Conservation (phyloP, 1,284 basidiomycete species). For the Rugosomyces carneus region DNA sequence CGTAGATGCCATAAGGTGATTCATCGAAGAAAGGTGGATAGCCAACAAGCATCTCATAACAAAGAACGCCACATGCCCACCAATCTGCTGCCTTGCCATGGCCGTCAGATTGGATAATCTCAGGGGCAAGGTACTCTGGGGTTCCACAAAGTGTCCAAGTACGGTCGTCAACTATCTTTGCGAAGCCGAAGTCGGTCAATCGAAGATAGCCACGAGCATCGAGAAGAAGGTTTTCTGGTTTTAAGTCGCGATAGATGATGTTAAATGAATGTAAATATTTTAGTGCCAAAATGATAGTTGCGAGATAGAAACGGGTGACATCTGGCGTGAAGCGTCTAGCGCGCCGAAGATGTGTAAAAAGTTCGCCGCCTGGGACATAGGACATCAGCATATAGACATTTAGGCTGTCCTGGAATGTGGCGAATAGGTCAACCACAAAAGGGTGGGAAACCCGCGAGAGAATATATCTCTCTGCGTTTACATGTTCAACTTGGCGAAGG, state of each 20-base stretch:
- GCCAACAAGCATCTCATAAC: constrained; percentile 97
- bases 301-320: constrained; percentile 98
- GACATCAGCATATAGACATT: constrained; percentile 99
- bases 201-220: constrained; percentile 95
- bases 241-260: constrained; percentile 98
- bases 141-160: constrained; percentile 99
- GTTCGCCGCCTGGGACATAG: constrained; percentile 95
- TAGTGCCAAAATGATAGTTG: constrained; percentile 92
- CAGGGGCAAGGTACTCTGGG: constrained; percentile 93
- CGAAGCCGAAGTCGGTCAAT: constrained; percentile 97
- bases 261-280: constrained; percentile 97
- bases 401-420: constrained; percentile 92
- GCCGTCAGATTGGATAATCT: constrained; percentile 94
- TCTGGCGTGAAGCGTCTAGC: constrained; percentile 95
- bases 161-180: constrained; percentile 97
- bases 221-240: constrained; percentile 95
- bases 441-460: constrained; percentile 81
- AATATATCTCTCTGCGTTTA: constrained; percentile 95
- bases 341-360: constrained; percentile 90
- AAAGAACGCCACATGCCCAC: constrained; percentile 97
- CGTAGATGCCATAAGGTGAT: constrained; percentile 91
- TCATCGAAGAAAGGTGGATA: constrained; percentile 94
- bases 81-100: constrained; percentile 99
- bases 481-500: constrained; percentile 97
- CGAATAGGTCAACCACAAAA: constrained; percentile 85